Percentiles rank a stretch among this genome's conserved stretches.
Evolutionary conservation across 2,329 filamentous ascomycete genomes (phyloP).

Genomic region (Calonectria honghensis): DNA sequence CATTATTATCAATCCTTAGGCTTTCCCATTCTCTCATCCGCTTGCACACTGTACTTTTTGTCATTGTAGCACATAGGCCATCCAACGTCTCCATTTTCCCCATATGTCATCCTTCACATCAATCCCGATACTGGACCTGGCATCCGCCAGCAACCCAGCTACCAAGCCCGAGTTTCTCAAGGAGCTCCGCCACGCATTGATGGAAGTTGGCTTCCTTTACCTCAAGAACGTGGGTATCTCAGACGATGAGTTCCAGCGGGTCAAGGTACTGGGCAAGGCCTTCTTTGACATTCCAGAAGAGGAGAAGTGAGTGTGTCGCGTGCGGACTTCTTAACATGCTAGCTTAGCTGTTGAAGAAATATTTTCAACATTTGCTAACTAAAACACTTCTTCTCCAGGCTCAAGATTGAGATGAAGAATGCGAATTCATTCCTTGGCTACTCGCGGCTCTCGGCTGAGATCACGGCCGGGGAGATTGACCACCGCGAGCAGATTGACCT

Average conservation of each 20-base stretch:
- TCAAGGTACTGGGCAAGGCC: constrained; percentile 79
- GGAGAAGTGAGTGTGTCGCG: constrained; percentile 78
- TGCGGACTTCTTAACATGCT: too few species aligned
- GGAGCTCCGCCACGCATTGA: constrained; percentile 82
- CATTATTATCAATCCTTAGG: background rate
- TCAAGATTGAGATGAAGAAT: constrained; percentile 84
- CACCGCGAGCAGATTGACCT: constrained; percentile 92
- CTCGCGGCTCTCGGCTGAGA: constrained; percentile 78
- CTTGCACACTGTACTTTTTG: background rate
- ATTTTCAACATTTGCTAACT: background rate
- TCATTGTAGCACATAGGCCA: background rate
- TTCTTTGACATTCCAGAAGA: constrained; percentile 87
- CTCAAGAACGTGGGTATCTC: constrained; percentile 86
- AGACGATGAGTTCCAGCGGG: constrained; percentile 77
- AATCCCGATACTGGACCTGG: constrained; percentile 86
- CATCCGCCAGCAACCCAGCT: constrained; percentile 75
- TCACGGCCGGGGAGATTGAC: constrained; percentile 84
- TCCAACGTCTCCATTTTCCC: background rate
- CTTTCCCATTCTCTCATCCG: background rate
- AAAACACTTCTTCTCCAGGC: constrained; percentile 60
- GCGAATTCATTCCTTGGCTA: constrained; percentile 83
- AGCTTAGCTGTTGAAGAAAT: background rate
- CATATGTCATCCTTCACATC: constrained; percentile 79
- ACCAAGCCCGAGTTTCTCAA: constrained; percentile 84
- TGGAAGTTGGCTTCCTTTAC: constrained; percentile 93